phyloP scores from a whole-genome alignment of 129 eudicot species.

The Centrapalus pauciflorus region DNA sequence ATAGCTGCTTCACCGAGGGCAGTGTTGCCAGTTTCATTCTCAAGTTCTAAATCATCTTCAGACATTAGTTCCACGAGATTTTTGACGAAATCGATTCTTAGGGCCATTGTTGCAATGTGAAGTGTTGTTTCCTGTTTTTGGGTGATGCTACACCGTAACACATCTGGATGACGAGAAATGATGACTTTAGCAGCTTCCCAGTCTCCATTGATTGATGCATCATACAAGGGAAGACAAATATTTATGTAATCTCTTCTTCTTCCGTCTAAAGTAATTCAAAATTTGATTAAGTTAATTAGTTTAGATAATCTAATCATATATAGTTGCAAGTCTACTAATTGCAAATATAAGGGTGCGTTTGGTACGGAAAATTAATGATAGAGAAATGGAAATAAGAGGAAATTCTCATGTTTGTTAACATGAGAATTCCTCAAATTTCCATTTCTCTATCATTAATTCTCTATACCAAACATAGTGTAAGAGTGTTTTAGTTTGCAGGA shows the following conservation, averaged over 20 bases:
- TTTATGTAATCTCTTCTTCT: background rate
- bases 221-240: constrained; percentile 9
- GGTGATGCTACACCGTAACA: constrained; percentile 9
- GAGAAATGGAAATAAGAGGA: too few species aligned
- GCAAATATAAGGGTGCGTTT: too few species aligned
- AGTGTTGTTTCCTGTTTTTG: constrained; percentile 11
- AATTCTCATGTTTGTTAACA: too few species aligned
- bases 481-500: too few species aligned
- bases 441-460: too few species aligned
- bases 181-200: background rate
- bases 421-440: too few species aligned
- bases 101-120: constrained; percentile 20
- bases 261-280: too few species aligned
- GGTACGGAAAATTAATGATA: too few species aligned
- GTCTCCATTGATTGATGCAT: constrained; percentile 15
- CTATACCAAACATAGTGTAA: too few species aligned
- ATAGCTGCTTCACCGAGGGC: constrained; percentile 22
- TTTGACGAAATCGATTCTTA: background rate
- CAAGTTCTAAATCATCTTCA: background rate
- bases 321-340: too few species aligned
- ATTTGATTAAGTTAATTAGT: too few species aligned
- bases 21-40: background rate
- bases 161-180: background rate
- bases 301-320: too few species aligned
- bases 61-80: background rate